Evolutionary conservation across 2,329 filamentous ascomycete genomes (phyloP), one percentile per base, ranked within the genome.

Genomic region (Cercospora citrullina): DNA sequence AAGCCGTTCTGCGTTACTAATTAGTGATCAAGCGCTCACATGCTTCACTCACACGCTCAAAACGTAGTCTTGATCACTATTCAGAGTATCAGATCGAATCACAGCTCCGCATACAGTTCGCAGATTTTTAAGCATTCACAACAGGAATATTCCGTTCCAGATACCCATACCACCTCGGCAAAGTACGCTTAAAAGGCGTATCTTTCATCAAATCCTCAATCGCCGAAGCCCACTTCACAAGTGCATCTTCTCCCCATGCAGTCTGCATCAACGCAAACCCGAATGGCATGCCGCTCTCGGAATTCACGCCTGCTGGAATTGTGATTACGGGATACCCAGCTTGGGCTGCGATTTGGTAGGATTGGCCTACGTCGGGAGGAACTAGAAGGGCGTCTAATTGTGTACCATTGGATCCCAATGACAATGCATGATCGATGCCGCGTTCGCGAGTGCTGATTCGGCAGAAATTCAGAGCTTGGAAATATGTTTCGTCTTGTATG

Each of bases 281-380:
- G 69, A 80, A 84, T 5, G 81, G 81, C 80, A 84, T 82, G 1
- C 80, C 80, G 3, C 73, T 80, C 5, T 76, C 79, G 8, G 78
- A 8, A 16, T 85, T 82, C 5, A 87, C 80, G 1, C 88, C 88
- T 0, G 84, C 88, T 0, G 91, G 91, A 1, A 93, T 76, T 0
- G 90, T 91, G 61, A 93, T 83, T 75, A 91, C 84, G 0, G 90
- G 91, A 75, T 93, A 93, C 0, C 90, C 90, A 7, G 91, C 91
- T 79, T 93, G 90, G 0, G 91, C 91, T 0, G 90, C 88, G 68
- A 91, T 86, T 78, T 91, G 87, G 69, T 87, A 87, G 4, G 86
- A 86, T 76, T 91, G 89, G 0, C 85, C 90, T 3, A 90, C 88
- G 74, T 90, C 87, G 0, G 89, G 83, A 5, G 90, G 90, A 0